Percentiles rank a stretch among this genome's conserved stretches.
These are phyloP conservation scores for Piper longum DNA, from an alignment of 164 flowering plant genomes.

Conservation along the genomic window DNA sequence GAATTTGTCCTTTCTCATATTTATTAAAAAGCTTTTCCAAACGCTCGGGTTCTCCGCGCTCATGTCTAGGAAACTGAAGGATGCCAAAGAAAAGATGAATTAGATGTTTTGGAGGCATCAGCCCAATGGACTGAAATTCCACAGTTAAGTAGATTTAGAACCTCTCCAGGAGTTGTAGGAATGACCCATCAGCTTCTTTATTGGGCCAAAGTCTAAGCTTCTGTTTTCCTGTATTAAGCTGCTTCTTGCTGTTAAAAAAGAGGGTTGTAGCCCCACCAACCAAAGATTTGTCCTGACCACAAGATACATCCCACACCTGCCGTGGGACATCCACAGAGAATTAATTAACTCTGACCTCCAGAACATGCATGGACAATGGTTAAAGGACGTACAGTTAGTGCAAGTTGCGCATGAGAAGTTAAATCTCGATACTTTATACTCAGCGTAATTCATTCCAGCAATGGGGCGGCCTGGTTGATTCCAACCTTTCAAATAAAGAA, in stretches of 20 bases:
- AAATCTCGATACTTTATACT: conserved; percentile 92
- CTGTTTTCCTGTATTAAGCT: conserved; percentile 90
- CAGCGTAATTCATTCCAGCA: conserved; percentile 89
- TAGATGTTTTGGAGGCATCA: neutral
- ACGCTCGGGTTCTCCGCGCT: conserved; percentile 90
- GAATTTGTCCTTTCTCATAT: conserved; percentile 94
- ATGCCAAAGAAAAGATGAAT: neutral
- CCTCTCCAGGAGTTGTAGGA: conserved; percentile 92
- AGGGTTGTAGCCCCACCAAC: conserved; percentile 92
- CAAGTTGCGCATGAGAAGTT: conserved; percentile 79
- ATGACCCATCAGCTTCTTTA: conserved; percentile 91
- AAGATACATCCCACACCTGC: conserved; percentile 93
- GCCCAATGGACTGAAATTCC: neutral
- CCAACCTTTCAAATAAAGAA: conserved; percentile 35
- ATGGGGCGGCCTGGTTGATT: conserved; percentile 60
- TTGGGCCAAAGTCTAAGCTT: conserved; percentile 89
- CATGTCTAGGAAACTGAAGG: conserved; percentile 77
- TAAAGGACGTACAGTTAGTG: conserved; percentile 55
- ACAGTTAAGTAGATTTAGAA: conserved; percentile 7
- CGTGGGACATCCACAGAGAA: conserved; percentile 2
- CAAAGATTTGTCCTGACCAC: conserved; percentile 62
- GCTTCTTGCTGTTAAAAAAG: conserved; percentile 81
- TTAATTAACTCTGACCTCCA: neutral
- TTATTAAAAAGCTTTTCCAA: conserved; percentile 82
- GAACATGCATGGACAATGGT: neutral